These are phyloP conservation scores for Aechmea fasciata DNA, from an alignment of 176 grass and related monocot species.

Conservation along the genomic window DNA sequence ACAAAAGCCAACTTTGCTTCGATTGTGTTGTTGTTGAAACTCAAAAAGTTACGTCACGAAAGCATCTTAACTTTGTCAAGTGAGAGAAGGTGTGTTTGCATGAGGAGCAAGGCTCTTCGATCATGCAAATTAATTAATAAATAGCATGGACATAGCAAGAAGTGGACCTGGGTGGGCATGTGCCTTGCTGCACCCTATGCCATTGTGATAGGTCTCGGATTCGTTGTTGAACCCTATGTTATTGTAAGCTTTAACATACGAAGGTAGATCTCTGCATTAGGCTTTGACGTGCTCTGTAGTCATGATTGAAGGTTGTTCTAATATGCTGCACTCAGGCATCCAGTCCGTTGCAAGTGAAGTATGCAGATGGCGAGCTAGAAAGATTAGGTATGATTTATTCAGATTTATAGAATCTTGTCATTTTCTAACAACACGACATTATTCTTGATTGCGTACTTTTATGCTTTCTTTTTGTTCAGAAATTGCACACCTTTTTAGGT, in stretches of 20 bases:
- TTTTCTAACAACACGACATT: neutral
- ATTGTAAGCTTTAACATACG: neutral
- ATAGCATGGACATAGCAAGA: too few relatives aligned
- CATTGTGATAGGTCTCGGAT: too few relatives aligned
- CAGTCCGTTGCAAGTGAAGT: conserved; percentile 99
- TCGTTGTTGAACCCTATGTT: too few relatives aligned
- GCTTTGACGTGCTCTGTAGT: neutral
- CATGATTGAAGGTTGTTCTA: neutral
- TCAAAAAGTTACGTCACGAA: too few relatives aligned
- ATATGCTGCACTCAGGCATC: conserved; percentile 51
- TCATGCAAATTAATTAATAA: too few relatives aligned
- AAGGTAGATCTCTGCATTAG: neutral
- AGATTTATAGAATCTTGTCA: neutral
- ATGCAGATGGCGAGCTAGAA: conserved; percentile 97
- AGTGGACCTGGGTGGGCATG: too few relatives aligned
- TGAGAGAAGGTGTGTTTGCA: too few relatives aligned
- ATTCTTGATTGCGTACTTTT: neutral
- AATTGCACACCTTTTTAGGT: neutral
- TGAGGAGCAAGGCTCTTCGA: too few relatives aligned
- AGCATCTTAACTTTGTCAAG: too few relatives aligned
- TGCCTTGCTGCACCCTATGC: too few relatives aligned
- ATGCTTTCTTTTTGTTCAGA: neutral
- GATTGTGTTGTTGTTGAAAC: too few relatives aligned
- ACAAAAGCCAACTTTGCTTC: too few relatives aligned
- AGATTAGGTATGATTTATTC: conserved; percentile 60